These are phyloP conservation scores for Fraxinus ornus DNA, from an alignment of 305 asterid species.

Conservation along the genomic window DNA sequence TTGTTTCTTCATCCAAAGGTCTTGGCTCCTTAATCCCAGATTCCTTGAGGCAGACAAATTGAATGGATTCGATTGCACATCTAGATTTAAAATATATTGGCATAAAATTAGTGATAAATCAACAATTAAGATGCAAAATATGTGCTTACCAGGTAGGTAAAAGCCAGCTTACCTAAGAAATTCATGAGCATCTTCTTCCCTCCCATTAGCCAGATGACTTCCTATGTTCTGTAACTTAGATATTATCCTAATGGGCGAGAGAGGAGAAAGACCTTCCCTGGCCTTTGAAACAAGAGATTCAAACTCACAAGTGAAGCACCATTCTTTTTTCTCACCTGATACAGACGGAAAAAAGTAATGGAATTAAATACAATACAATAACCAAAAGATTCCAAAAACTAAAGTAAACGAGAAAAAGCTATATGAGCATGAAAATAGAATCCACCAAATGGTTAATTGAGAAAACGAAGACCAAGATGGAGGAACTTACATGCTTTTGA, in stretches of 20 bases:
- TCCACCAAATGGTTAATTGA: slow-evolving; percentile 3
- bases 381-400: not conserved
- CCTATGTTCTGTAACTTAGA: slow-evolving; percentile 62
- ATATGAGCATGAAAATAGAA: not conserved
- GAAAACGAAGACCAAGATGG: slow-evolving; percentile 15
- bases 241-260: slow-evolving; percentile 60
- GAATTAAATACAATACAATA: not conserved
- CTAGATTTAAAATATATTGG: slow-evolving; percentile 31
- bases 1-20: slow-evolving; percentile 64
- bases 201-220: slow-evolving; percentile 65
- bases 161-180: slow-evolving; percentile 65
- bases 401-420: not conserved
- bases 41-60: slow-evolving; percentile 59
- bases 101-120: not conserved
- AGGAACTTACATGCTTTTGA: slow-evolving; percentile 56
- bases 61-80: slow-evolving; percentile 76
- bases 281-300: slow-evolving; percentile 60
- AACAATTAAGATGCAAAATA: slow-evolving; percentile 13
- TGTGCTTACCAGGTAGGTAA: not conserved
- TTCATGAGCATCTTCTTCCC: slow-evolving; percentile 95
- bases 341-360: slow-evolving; percentile 11
- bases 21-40: slow-evolving; percentile 43
- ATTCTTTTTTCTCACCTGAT: slow-evolving; percentile 54
- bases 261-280: slow-evolving; percentile 50
- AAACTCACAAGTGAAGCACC: slow-evolving; percentile 86